A percentile compares a stretch with the other conserved stretches of the same genome.
phyloP scores from a whole-genome alignment of 1,284 basidiomycete species.

The Mycosarcoma mackinlayi region DNA sequence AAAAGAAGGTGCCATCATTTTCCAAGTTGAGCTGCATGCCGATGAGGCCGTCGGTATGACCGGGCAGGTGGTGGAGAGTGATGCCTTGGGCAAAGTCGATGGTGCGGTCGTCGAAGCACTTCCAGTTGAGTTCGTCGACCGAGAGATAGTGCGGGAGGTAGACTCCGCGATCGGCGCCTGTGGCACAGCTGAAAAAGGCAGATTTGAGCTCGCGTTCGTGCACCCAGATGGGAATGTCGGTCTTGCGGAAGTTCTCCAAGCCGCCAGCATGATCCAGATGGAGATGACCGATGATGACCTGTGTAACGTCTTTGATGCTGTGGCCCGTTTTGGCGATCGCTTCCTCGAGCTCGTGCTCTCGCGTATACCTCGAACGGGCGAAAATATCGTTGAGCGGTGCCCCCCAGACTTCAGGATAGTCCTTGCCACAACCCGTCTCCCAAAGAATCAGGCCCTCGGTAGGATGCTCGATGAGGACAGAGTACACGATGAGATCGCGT shows the following conservation, averaged over 20 bases:
- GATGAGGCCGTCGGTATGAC: conserved; percentile 63
- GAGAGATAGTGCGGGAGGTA: conserved; percentile 56
- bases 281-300: conserved; percentile 54
- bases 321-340: conserved; percentile 61
- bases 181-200: conserved; percentile 58
- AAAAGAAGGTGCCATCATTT: conserved; percentile 56
- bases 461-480: conserved; percentile 64
- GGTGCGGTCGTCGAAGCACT: conserved; percentile 59
- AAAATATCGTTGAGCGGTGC: conserved; percentile 55
- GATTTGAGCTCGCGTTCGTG: conserved; percentile 61
- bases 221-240: conserved; percentile 60
- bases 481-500: conserved; percentile 55
- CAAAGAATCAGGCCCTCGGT: conserved; percentile 63
- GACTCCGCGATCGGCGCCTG: conserved; percentile 57
- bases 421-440: conserved; percentile 62
- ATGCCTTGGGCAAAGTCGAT: conserved; percentile 61
- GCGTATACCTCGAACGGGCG: conserved; percentile 33
- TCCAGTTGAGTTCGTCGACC: conserved; percentile 59
- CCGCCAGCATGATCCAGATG: conserved; percentile 65
- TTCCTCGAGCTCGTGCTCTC: conserved; percentile 62
- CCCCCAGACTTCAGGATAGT: conserved; percentile 37
- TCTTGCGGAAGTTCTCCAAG: conserved; percentile 51
- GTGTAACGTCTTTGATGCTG: conserved; percentile 55
- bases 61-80: conserved; percentile 61
- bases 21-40: conserved; percentile 60